Evolutionary conservation across 306 rosid genomes (phyloP), one percentile per base, ranked within the genome.

Genomic region (Oxytropis ochrocephala): DNA sequence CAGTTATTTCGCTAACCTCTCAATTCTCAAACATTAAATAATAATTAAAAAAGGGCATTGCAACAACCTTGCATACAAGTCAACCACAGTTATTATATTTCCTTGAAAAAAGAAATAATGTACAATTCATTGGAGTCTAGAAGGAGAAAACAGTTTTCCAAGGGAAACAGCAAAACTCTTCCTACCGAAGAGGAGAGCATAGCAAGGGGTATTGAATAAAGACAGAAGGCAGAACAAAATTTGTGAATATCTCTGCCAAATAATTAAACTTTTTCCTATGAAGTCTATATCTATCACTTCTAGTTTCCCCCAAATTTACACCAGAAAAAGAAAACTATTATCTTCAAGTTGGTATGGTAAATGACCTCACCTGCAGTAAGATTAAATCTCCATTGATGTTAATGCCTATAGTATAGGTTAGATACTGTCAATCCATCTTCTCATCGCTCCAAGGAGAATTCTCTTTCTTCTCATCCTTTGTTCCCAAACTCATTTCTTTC

Each of bases 361-460:
- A 44, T 7, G 6, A 58, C 18, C 60, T 38, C 7, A n/a, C 54
- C 65, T 75, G 75, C 73, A 56, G 56, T 3, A 62, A 24, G 44
- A 57, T 13, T 32, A 48, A 49, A 21, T 3, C 30, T 17, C 51
- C 56, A 69, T 39, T 18, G 14, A 29, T 70, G 43, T 38, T 38
- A 67, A 61, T 12, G 59, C 46, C 52, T 9, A 6, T 13, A 61
- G 17, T 7, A 8, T 13, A 61, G 17, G 39, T 30, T 27, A 70
- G 46, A 73, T 21, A 63, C 38, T 42, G 33, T 69, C 85, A 62
- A 63, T 11, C 38, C 64, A 55, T 68, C 85, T 18, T 60, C 46
- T 60, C 76, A 18, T 36, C 11, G 7, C 44, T 21, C 74, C 13
- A 56, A 2, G 13, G 11, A 44, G 4, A 24, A 68, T 64, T 78